Conservation (phyloP, 495 filamentous ascomycete genomes). For the Darksidea phi region DNA sequence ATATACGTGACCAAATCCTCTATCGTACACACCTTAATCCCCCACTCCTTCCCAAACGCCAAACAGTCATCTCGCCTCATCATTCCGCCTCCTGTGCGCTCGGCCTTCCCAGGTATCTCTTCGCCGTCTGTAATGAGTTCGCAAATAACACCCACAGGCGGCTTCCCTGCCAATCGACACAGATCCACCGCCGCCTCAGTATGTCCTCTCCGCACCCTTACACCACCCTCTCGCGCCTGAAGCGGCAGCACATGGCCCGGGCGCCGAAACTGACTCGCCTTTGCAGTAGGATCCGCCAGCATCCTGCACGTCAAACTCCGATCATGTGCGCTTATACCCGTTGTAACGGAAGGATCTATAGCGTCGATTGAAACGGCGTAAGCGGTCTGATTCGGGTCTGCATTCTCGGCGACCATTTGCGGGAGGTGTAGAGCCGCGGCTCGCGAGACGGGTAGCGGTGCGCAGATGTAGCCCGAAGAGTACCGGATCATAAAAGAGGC, state of each 20-base stretch:
- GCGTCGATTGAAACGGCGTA: slow-evolving; percentile 89
- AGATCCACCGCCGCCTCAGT: slow-evolving; percentile 75
- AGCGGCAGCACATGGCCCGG: slow-evolving; percentile 92
- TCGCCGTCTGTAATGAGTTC: slow-evolving; percentile 52
- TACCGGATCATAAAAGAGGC: slow-evolving; percentile 95
- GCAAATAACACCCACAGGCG: slow-evolving; percentile 72
- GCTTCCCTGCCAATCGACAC: slow-evolving; percentile 44
- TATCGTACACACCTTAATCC: slow-evolving; percentile 91
- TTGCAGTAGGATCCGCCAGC: slow-evolving; percentile 67
- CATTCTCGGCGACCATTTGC: slow-evolving; percentile 81
- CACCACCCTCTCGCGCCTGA: slow-evolving; percentile 74
- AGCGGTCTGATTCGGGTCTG: slow-evolving; percentile 85
- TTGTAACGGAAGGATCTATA: slow-evolving; percentile 67
- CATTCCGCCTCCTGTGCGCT: slow-evolving; percentile 68
- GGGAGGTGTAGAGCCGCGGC: slow-evolving; percentile 70
- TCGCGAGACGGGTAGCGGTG: slow-evolving; percentile 68
- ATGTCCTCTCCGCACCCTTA: slow-evolving; percentile 75
- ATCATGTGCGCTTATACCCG: slow-evolving; percentile 87
- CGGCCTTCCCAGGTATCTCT: slow-evolving; percentile 52
- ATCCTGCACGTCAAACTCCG: slow-evolving; percentile 75
- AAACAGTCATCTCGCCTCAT: slow-evolving; percentile 90
- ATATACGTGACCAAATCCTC: slow-evolving; percentile 81
- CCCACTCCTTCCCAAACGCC: slow-evolving; percentile 82
- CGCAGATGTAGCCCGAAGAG: slow-evolving; percentile 82
- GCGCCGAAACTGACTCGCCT: slow-evolving; percentile 63